These are phyloP conservation scores for Colletotrichum shisoi DNA, from an alignment of 2,329 filamentous ascomycete genomes.

Conservation along the genomic window DNA sequence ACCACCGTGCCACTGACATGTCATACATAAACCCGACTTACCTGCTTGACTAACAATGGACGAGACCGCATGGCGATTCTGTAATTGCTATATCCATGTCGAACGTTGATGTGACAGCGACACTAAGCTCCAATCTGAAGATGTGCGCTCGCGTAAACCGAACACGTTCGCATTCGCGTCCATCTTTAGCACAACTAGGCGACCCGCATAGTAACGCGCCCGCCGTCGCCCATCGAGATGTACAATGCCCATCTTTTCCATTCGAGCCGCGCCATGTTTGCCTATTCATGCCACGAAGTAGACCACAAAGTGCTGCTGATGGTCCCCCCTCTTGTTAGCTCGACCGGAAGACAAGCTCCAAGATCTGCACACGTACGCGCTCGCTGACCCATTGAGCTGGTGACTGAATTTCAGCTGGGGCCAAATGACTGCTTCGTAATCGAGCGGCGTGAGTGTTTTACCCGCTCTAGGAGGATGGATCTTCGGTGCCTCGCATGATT, in stretches of 20 bases:
- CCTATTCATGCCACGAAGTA: slow-evolving; percentile 17
- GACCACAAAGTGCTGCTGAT: neutral
- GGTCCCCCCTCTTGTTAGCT: slow-evolving; percentile 17
- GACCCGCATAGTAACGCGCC: slow-evolving; percentile 21
- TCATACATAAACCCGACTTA: neutral
- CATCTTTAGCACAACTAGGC: slow-evolving; percentile 25
- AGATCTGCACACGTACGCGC: slow-evolving; percentile 9
- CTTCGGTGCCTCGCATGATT: slow-evolving; percentile 27
- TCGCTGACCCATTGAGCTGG: slow-evolving; percentile 32
- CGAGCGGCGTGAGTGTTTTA: slow-evolving; percentile 10
- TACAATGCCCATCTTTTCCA: slow-evolving; percentile 17
- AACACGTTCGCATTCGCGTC: slow-evolving; percentile 31
- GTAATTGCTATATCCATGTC: slow-evolving; percentile 12
- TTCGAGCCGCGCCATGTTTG: slow-evolving; percentile 22
- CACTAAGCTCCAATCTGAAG: slow-evolving; percentile 24
- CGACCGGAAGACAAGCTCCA: slow-evolving; percentile 22
- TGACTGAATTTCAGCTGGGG: slow-evolving; percentile 33
- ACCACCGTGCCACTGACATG: neutral
- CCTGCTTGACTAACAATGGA: neutral
- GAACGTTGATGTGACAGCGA: slow-evolving; percentile 21
- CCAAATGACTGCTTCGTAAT: slow-evolving; percentile 38
- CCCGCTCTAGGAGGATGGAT: slow-evolving; percentile 27
- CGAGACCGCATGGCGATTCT: slow-evolving; percentile 17
- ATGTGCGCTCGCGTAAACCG: slow-evolving; percentile 30
- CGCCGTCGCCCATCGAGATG: slow-evolving; percentile 24